Evolutionary conservation across 208 protist species (phyloP).

Genomic region (Wallacemonas collosoma): DNA sequence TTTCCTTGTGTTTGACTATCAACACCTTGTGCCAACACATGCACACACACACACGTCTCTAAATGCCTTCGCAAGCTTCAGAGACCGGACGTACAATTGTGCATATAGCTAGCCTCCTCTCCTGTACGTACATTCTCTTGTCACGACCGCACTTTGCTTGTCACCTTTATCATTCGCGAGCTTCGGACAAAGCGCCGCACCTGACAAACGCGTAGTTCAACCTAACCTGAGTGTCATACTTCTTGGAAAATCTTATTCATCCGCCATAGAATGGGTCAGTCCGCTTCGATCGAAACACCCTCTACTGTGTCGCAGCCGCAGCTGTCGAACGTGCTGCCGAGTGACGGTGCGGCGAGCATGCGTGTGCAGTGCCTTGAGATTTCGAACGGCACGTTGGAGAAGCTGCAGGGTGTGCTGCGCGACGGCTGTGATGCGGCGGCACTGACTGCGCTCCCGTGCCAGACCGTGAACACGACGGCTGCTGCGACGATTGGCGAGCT

Average conservation of each 20-base stretch:
- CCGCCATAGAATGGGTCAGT: constrained; percentile 1
- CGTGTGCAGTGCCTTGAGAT: constrained; percentile 11
- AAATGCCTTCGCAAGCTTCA: too few species aligned
- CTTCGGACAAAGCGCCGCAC: neutral
- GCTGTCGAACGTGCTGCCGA: constrained; percentile 13
- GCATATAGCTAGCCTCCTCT: too few species aligned
- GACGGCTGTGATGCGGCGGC: constrained; percentile 8
- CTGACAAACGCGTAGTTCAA: neutral
- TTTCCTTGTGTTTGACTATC: too few species aligned
- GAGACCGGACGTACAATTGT: too few species aligned
- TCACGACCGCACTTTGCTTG: too few species aligned
- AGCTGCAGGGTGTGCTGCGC: constrained; percentile 12
- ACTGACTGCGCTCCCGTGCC: constrained; percentile 5
- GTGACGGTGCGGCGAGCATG: neutral
- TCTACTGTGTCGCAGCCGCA: constrained; percentile 3
- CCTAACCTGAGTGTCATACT: neutral
- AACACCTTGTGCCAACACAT: too few species aligned
- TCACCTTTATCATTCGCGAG: too few species aligned
- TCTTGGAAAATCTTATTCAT: neutral
- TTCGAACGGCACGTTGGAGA: constrained; percentile 11
- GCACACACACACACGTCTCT: too few species aligned
- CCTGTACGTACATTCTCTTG: too few species aligned
- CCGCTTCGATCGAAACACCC: constrained; percentile 8
- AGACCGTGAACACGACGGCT: neutral
- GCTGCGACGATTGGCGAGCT: constrained; percentile 8